Evolutionary conservation across 2,329 filamentous ascomycete species (phyloP).

Genomic region (Fusarium sp.): DNA sequence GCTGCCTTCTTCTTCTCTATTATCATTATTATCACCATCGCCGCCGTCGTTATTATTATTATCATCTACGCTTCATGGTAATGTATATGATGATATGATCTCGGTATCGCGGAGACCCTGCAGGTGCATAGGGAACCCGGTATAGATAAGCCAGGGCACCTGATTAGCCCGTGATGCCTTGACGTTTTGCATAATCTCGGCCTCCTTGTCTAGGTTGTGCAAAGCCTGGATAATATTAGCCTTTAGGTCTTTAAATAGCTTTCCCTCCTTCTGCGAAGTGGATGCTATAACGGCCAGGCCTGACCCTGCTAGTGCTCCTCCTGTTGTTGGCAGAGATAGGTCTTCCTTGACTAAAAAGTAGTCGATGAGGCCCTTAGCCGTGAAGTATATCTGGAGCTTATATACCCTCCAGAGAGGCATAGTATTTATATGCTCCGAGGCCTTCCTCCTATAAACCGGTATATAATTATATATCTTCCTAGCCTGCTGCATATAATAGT

Average conservation of each 20-base stretch:
- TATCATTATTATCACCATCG: no score
- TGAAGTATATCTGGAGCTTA: neutral
- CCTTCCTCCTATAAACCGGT: neutral
- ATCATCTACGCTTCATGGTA: no score
- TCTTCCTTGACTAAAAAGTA: no score
- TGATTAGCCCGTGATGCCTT: neutral
- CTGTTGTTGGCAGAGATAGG: no score
- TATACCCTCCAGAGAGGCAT: neutral
- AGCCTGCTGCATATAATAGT: neutral
- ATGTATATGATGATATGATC: no score
- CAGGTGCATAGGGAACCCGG: no score
- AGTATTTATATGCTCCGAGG: neutral
- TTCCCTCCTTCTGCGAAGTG: neutral
- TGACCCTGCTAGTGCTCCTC: no score
- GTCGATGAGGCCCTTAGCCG: no score
- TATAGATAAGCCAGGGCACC: no score
- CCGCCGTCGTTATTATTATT: no score
- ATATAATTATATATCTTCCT: neutral
- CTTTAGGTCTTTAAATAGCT: neutral
- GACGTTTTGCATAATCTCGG: neutral
- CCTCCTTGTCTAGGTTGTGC: neutral
- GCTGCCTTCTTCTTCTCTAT: no score
- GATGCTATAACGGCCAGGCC: neutral
- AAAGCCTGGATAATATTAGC: neutral
- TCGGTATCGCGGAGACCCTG: no score